Conservation (phyloP, 805 yeast genomes). For the Metschnikowia lunata region DNA sequence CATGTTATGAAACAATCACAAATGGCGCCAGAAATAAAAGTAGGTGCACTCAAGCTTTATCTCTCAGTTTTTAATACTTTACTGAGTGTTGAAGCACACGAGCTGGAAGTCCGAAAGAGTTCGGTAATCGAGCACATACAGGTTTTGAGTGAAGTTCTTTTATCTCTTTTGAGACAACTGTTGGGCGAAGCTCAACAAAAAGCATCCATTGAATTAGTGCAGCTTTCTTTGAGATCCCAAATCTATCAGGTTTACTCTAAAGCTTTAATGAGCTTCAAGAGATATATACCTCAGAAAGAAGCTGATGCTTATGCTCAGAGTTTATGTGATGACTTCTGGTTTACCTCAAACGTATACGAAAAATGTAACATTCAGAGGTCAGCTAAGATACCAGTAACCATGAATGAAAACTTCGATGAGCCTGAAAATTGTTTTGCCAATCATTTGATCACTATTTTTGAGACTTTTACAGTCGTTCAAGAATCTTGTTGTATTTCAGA, state of each 20-base stretch:
- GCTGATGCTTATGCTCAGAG: conserved; percentile 14
- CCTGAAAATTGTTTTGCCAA: conserved; percentile 17
- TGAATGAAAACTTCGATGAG: conserved; percentile 17
- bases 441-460: conserved; percentile 30
- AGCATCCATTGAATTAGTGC: conserved; percentile 9
- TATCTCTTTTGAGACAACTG: conserved; percentile 4
- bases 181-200: background rate
- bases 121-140: conserved; percentile 30
- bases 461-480: conserved; percentile 29
- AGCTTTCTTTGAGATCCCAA: conserved; percentile 23
- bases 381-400: background rate
- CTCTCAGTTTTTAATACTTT: conserved; percentile 51
- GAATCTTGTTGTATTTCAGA: conserved; percentile 20
- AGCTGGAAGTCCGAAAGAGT: conserved; percentile 30
- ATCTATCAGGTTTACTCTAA: conserved; percentile 24
- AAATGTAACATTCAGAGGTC: conserved; percentile 12
- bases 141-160: conserved; percentile 7
- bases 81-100: conserved; percentile 46
- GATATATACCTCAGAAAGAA: conserved; percentile 18
- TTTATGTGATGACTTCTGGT: conserved; percentile 24
- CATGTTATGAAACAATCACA: conserved; percentile 30
- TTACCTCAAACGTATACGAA: conserved; percentile 12
- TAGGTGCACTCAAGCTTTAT: conserved; percentile 49
- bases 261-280: conserved; percentile 27
- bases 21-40: conserved; percentile 34